Evolutionary conservation across 169 alveolate species (phyloP), one percentile per base, ranked within the genome.

Genomic region (Eimeria falciformis): DNA sequence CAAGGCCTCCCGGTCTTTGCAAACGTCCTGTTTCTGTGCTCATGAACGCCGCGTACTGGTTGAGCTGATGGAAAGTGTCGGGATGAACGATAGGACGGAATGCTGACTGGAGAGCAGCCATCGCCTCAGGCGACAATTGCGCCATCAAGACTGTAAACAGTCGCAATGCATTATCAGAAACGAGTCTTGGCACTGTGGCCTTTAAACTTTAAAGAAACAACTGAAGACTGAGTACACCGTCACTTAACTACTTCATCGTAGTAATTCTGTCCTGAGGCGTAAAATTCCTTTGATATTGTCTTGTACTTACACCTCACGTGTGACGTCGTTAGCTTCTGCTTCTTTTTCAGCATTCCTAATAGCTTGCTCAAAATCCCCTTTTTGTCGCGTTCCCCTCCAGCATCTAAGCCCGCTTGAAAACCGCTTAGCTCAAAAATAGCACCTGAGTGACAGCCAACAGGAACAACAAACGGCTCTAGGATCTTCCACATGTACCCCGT

Each of bases 241-340:
- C n/a, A n/a, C n/a, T n/a, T n/a, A n/a, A n/a, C n/a, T n/a, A n/a
- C n/a, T n/a, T n/a, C n/a, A n/a, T n/a, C n/a, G n/a, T n/a, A n/a
- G n/a, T n/a, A n/a, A n/a, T n/a, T n/a, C n/a, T n/a, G n/a, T n/a
- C n/a, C n/a, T n/a, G n/a, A n/a, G n/a, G n/a, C n/a, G n/a, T n/a
- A n/a, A n/a, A n/a, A n/a, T n/a, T n/a, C n/a, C n/a, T n/a, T n/a
- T n/a, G n/a, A n/a, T n/a, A n/a, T n/a, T n/a, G 58, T 12, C 23
- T 21, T 25, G 78, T 3, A 66, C 83, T 7, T 71, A 71, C 83
- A 71, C 58, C 83, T 18, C 33, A 71, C 83, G 83, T 71, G 83
- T 56, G 27, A 1, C 25, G 18, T 40, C 12, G 83, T 71, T 25
- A 43, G 23, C 43, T 71, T 29, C 1, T 71, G 33, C 23, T 71